Evolutionary conservation across 768 basidiomycete genomes (phyloP).

Genomic region (Trametes coccinea): DNA sequence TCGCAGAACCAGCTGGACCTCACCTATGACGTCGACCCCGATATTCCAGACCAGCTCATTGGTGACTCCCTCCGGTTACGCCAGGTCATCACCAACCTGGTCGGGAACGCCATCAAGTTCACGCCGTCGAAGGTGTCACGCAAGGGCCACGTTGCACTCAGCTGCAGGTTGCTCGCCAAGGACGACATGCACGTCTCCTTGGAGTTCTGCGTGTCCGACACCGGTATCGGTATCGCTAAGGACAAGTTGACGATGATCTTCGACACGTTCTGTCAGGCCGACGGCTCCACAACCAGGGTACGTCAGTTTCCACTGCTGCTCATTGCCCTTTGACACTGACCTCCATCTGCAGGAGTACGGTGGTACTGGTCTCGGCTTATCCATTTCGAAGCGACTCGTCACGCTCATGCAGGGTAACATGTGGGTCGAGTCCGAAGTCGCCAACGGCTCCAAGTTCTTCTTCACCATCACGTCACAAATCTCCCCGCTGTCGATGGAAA

Average conservation of each 20-base stretch:
- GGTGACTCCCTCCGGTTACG: slow-evolving; percentile 93
- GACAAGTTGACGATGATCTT: slow-evolving; percentile 98
- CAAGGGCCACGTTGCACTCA: slow-evolving; percentile 90
- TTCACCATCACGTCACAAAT: slow-evolving; percentile 93
- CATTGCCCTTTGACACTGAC: not conserved
- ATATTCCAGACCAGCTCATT: slow-evolving; percentile 95
- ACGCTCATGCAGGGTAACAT: slow-evolving; percentile 97
- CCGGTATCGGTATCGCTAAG: slow-evolving; percentile 97
- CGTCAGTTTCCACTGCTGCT: slow-evolving; percentile 28
- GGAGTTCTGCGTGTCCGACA: slow-evolving; percentile 97
- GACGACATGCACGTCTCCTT: slow-evolving; percentile 86
- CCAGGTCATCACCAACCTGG: slow-evolving; percentile 93
- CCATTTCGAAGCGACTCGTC: slow-evolving; percentile 96
- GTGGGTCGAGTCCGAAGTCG: slow-evolving; percentile 97
- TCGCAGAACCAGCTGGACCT: slow-evolving; percentile 96
- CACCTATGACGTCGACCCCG: slow-evolving; percentile 93
- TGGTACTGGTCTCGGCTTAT: slow-evolving; percentile 93
- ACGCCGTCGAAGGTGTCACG: slow-evolving; percentile 76
- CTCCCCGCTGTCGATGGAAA: slow-evolving; percentile 71
- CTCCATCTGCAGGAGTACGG: slow-evolving; percentile 76
- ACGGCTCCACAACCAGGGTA: slow-evolving; percentile 95
- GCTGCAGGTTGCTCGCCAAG: slow-evolving; percentile 73
- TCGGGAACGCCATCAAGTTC: slow-evolving; percentile 97
- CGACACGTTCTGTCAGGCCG: slow-evolving; percentile 98
- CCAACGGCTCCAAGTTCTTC: slow-evolving; percentile 93